Evolutionary conservation across 768 basidiomycete species (phyloP), one percentile per base, ranked within the genome.

Genomic region (Gymnopilus dilepis): DNA sequence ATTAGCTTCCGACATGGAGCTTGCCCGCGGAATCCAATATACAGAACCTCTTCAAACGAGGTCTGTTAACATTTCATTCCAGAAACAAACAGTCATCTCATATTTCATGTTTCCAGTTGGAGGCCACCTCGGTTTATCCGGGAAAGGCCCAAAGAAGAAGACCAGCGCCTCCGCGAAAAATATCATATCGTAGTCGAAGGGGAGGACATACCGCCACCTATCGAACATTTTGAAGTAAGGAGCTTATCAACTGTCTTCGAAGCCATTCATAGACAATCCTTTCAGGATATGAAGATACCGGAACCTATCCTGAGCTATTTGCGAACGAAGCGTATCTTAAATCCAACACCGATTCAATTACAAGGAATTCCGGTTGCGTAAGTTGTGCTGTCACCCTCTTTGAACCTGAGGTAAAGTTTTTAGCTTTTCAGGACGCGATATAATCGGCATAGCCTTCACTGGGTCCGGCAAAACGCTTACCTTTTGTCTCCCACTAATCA

Each of bases 401-500:
- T 61, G 62, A 69, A 38, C 63, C 21, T 43, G 30, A 62, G 59
- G 73, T 69, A 60, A 54, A 61, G 69, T 69, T 24, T 60, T 61
- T 70, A 95, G 95, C 33, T 98, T 99, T 74, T 80, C 95, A 53
- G 97, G 97, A 38, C 87, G 97, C 63, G 97, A 99, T 73, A 91
- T 99, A 79, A 99, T 99, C 65, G 97, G 97, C 19, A 99, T 99
- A 65, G 97, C 97, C 3, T 99, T 99, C 77, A 99, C 97, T 24
- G 97, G 97, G 38, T 99, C 97, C 0, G 97, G 97, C 15, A 99
- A 99, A 78, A 99, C 97, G 0, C 86, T 99, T n/a, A 90, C 96
- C 0, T 99, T 99, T 77, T 97, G 95, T 65, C 80, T 99, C n/a
- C 97, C 97, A 2, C 81, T 98, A 24, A 95, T 99, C 66, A 99